Evolutionary conservation across 2,329 filamentous ascomycete genomes (phyloP).

Genomic region (Neonectria faginata): DNA sequence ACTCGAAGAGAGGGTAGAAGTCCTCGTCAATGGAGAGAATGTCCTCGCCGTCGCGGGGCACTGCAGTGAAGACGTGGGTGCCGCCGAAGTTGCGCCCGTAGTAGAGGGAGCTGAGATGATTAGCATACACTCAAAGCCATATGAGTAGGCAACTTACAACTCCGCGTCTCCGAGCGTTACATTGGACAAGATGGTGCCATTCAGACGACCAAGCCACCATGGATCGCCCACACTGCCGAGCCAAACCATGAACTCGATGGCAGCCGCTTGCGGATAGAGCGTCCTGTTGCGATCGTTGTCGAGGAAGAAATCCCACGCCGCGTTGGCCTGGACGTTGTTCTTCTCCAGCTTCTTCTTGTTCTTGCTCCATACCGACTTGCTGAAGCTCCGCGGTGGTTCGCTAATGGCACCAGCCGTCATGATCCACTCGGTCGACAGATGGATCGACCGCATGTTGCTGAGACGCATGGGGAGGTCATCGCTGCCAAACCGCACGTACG

Average conservation of each 20-base stretch:
- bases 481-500: conserved; percentile 42
- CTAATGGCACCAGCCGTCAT: conserved; percentile 32
- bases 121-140: not conserved
- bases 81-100: conserved; percentile 41
- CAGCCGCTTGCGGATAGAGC: conserved; percentile 36
- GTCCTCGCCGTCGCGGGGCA: conserved; percentile 34
- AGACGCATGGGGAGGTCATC: conserved; percentile 35
- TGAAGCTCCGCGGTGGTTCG: conserved; percentile 30
- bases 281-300: conserved; percentile 41
- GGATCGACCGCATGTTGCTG: conserved; percentile 37
- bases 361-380: conserved; percentile 20
- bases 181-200: conserved; percentile 37
- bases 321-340: conserved; percentile 33
- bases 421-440: conserved; percentile 41
- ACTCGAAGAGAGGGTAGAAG: conserved; percentile 43
- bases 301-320: conserved; percentile 46
- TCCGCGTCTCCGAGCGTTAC: conserved; percentile 38
- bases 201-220: conserved; percentile 42
- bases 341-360: conserved; percentile 35
- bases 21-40: conserved; percentile 39
- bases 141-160: conserved; percentile 32
- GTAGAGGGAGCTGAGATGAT: conserved; percentile 35
- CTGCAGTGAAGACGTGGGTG: conserved; percentile 42
- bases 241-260: conserved; percentile 45
- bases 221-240: conserved; percentile 42